These are phyloP conservation scores for Fusarium setosum DNA, from an alignment of 2,329 filamentous ascomycete species.

Conservation along the genomic window DNA sequence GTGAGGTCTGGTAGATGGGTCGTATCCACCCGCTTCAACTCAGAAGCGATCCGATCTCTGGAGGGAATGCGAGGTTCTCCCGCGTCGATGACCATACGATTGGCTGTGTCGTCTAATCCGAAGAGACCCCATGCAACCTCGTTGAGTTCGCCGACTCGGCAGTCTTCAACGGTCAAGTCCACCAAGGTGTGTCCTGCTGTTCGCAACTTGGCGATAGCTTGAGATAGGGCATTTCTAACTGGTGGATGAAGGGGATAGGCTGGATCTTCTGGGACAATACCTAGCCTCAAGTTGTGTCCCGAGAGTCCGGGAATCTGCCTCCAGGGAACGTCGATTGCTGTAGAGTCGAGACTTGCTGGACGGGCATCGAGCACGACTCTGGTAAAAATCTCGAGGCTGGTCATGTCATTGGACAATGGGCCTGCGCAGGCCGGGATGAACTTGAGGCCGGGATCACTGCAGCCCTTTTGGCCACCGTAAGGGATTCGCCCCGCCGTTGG, in stretches of 20 bases:
- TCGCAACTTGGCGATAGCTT: constrained; percentile 2
- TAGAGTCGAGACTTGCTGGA: constrained; percentile 3
- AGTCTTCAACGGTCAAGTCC: background rate
- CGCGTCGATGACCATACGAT: background rate
- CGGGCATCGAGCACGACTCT: background rate
- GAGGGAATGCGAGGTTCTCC: constrained; percentile 21
- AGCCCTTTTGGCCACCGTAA: constrained; percentile 10
- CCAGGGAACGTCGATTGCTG: constrained; percentile 18
- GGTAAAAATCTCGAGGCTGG: constrained; percentile 8
- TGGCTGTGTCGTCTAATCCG: background rate
- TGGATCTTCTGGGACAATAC: constrained; percentile 11
- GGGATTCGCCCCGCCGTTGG: constrained; percentile 16
- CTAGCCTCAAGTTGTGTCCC: constrained; percentile 3
- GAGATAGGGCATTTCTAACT: background rate
- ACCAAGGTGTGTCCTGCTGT: constrained; percentile 11
- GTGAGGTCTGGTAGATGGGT: background rate
- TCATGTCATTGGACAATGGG: constrained; percentile 18
- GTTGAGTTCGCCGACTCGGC: constrained; percentile 4
- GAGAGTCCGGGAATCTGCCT: background rate
- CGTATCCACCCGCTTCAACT: background rate
- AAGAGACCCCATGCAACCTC: constrained; percentile 16
- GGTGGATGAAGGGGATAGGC: constrained; percentile 18
- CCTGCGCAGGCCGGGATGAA: constrained; percentile 10
- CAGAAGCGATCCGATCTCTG: background rate
- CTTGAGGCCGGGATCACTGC: constrained; percentile 1